Base-by-base conservation (phyloP, 2,329 filamentous ascomycete species). In the Cordyceps cicadae region DNA sequence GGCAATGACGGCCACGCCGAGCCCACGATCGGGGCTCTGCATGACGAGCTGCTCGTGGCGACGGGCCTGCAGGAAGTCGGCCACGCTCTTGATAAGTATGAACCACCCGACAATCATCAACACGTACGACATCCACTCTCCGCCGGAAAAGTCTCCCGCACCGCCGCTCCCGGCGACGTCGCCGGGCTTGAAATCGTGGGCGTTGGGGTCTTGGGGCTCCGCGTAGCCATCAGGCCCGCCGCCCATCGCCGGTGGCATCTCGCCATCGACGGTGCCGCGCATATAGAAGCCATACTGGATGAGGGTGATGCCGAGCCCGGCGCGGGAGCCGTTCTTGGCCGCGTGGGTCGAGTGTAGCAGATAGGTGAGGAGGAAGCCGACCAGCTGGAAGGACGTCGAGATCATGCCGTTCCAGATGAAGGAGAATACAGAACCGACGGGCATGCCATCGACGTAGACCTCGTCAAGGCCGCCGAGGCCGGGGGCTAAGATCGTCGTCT, bases 61-160 rank as follows among this genome's bases (percentile, higher is more conserved):
- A 70, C 93, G 83, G 43, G 92, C 94, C 66, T 87, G 85, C 64
- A 97, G 76, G 71, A 94, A 99, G 71, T 97, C 92, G 67, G 88
- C 92, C 19, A 96, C 86, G n/a, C 92, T 87, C 74, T 92, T 85
- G 70, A 99, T 97, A 64, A 99, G 79, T 64, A 99, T 92, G 70
- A 97, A 97, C 94, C 94, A 99, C 5, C 94, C 94, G 1, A 96
- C 88, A 70, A 99, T 90, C 94, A 99, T 99, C 53, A 99, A 76
- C 17, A 89, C 79, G 69, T 97, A 99, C 12, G 92, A 90, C 64
- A 96, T 79, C 90, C 90, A 97, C 71, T 97, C 92, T 65, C 83
- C 87, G 56, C 87, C 87, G 6, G 81, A 84, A 48, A 96, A 84
- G 41, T 84, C 82, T 7, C 77, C 74, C 11, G 80, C 70, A 14